phyloP scores from a whole-genome alignment of 768 basidiomycete genomes.

The Rhizopogon vulgaris region DNA sequence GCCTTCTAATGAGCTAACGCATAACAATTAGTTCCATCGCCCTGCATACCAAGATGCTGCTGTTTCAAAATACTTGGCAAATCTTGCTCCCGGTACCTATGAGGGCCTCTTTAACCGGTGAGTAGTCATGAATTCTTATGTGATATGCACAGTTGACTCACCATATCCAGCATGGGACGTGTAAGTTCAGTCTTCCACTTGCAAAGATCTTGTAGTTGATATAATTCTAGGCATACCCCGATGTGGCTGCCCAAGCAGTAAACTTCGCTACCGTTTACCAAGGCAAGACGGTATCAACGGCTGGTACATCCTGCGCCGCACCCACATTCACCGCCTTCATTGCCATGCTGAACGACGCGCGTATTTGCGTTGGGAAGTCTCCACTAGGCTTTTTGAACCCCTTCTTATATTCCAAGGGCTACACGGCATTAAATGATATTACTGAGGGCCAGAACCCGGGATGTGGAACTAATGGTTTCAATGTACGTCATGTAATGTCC shows the following conservation, averaged over 20 bases:
- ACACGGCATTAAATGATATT: conserved; percentile 47
- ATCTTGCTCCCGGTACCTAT: conserved; percentile 43
- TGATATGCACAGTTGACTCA: not conserved
- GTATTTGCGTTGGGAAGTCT: conserved; percentile 33
- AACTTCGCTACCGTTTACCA: conserved; percentile 42
- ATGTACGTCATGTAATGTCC: conserved; percentile 37
- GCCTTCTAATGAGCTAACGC: not conserved
- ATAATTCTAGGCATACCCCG: conserved; percentile 46
- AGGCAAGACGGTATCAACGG: conserved; percentile 34
- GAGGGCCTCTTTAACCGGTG: conserved; percentile 56
- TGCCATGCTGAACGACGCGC: conserved; percentile 60
- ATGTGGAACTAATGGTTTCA: conserved; percentile 63
- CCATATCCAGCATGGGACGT: conserved; percentile 40
- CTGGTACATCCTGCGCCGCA: conserved; percentile 60
- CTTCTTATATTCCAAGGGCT: conserved; percentile 39
- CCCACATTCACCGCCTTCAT: conserved; percentile 63
- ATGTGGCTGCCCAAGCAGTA: conserved; percentile 56
- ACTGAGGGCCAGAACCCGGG: conserved; percentile 49
- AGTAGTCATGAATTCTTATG: conserved; percentile 10
- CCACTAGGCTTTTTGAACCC: conserved; percentile 68
- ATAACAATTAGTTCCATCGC: conserved; percentile 36
- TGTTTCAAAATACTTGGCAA: conserved; percentile 38
- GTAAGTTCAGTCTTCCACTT: conserved; percentile 28
- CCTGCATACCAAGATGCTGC: conserved; percentile 47
- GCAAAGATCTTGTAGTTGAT: not conserved